Evolutionary conservation across 768 basidiomycete species (phyloP).

Genomic region (Lentinula boryana): DNA sequence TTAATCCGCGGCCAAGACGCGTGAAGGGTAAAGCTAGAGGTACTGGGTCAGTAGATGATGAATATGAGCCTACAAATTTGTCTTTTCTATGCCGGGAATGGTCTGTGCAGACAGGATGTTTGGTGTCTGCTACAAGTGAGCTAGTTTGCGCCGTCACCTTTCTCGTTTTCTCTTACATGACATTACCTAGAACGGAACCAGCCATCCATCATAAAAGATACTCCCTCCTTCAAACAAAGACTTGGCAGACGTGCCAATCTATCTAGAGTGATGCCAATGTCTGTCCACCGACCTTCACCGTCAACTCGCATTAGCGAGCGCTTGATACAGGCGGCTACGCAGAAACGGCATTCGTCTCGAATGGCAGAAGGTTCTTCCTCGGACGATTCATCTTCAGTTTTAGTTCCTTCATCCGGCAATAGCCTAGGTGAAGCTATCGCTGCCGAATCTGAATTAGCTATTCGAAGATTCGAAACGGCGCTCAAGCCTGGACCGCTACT

Average conservation of each 20-base stretch:
- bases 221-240: neutral
- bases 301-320: neutral
- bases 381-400: neutral
- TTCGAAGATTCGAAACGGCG: neutral
- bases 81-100: slow-evolving; percentile 35
- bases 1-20: slow-evolving; percentile 45
- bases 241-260: neutral
- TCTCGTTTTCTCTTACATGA: neutral
- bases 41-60: slow-evolving; percentile 18
- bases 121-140: slow-evolving; percentile 45
- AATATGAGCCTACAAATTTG: slow-evolving; percentile 24
- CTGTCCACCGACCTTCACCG: neutral
- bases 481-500: slow-evolving; percentile 12
- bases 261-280: neutral
- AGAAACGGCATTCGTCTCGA: slow-evolving; percentile 22
- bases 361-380: slow-evolving; percentile 8
- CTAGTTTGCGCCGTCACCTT: neutral
- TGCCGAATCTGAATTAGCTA: neutral
- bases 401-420: neutral
- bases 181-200: neutral
- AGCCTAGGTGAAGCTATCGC: neutral
- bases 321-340: neutral
- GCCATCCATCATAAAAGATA: neutral
- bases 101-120: slow-evolving; percentile 38
- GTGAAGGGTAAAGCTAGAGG: slow-evolving; percentile 51